Base-by-base conservation (phyloP, 2,329 filamentous ascomycete genomes). In the Polytolypa hystricis region DNA sequence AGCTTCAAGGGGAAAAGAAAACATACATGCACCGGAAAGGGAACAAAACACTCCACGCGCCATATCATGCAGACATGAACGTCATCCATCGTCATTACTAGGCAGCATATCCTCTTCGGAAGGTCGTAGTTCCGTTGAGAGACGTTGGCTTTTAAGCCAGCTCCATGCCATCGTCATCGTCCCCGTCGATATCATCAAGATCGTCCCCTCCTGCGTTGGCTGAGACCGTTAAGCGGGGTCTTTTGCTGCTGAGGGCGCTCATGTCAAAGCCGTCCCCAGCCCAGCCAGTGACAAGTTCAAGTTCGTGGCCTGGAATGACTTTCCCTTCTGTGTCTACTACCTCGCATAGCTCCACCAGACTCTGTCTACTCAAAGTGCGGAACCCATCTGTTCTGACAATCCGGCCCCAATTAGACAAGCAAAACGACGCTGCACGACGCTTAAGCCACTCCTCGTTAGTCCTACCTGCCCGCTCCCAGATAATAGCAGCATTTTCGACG, bases 361-460 rank as follows among this genome's bases (percentile, higher is more conserved):
- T 83, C 35, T 73, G 67, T 37, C 84, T 79, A 38, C 81, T 84
- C 23, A 98, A 69, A 33, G 75, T 79, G 41, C 86, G 71, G 65
- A 96, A 98, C 1, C 84, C 87, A 21, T 80, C 73, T 0, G 87
- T 95, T 12, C 91, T 79, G 15, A 96, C 91, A 18, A 98, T 77
- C 31, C 91, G 79, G 36, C 91, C 91, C 86, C 91, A 98, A 58
- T 96, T 84, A 26, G 81, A 81, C 60, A 98, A 75, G 55, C 86
- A 95, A 60, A 93, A 96, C 31, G 70, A 71, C 0, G 87, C 87
- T 0, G 91, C 85, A 36, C 89, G 79, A 49, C 84, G 83, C 56
- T 86, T 84, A 26, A 98, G 71, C 86, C 87, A 95, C 36, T 93
- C 84, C 60, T 98, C 91, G 48, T 80, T 84, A 11, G 91, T 89